Conservation (phyloP, 2,329 filamentous ascomycete species). For the Macroventuria anomochaeta region DNA sequence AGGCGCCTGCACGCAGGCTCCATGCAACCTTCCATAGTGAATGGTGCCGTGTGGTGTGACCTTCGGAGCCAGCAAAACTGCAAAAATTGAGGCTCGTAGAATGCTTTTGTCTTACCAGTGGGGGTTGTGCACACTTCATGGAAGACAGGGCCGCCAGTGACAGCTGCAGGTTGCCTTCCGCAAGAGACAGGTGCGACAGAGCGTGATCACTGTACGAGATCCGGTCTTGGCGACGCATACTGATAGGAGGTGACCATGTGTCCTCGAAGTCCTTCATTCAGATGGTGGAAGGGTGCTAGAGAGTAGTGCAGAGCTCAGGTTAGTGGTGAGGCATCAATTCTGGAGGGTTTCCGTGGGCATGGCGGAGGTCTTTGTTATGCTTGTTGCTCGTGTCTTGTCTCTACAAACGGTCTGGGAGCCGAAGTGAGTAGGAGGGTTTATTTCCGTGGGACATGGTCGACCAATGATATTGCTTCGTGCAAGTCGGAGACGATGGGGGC, state of each 20-base stretch:
- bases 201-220: neutral
- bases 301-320: neutral
- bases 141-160: neutral
- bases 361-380: too few species aligned
- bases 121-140: neutral
- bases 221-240: neutral
- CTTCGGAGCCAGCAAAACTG: neutral
- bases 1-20: neutral
- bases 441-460: too few species aligned
- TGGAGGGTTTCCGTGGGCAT: too few species aligned
- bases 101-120: slow-evolving; percentile 4
- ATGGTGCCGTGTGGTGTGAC: neutral
- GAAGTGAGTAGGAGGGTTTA: too few species aligned
- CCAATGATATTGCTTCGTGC: too few species aligned
- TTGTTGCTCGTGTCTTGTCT: too few species aligned
- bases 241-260: neutral
- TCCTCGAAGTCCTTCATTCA: neutral
- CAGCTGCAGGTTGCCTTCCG: slow-evolving; percentile 2
- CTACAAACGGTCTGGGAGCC: too few species aligned
- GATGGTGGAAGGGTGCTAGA: neutral
- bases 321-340: neutral
- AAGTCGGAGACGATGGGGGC: neutral
- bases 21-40: slow-evolving; percentile 1
- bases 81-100: neutral
- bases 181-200: slow-evolving; percentile 1